phyloP scores from a whole-genome alignment of 345 rosid species.

The Psidium guajava region DNA sequence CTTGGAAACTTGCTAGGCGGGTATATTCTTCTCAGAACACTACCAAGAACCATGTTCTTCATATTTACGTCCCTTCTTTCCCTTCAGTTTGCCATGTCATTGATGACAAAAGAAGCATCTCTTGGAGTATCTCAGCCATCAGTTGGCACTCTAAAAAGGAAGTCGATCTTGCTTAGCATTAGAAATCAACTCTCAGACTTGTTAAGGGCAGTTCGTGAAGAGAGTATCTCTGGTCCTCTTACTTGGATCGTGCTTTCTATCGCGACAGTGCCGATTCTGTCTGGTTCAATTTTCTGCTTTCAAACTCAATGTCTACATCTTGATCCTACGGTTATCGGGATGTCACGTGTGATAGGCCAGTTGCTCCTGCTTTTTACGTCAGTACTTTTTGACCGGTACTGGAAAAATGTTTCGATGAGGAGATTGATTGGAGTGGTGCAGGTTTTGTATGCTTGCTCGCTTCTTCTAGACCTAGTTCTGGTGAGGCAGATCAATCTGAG shows the following conservation, averaged over 20 bases:
- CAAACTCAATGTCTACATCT: slow-evolving; percentile 74
- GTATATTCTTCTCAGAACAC: slow-evolving; percentile 32
- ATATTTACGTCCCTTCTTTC: slow-evolving; percentile 36
- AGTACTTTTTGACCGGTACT: slow-evolving; percentile 43
- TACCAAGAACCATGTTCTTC: slow-evolving; percentile 46
- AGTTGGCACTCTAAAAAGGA: slow-evolving; percentile 3
- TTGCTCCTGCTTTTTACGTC: slow-evolving; percentile 52
- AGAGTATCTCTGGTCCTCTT: slow-evolving; percentile 45
- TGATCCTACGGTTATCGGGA: slow-evolving; percentile 60
- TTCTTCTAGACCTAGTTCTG: slow-evolving; percentile 66
- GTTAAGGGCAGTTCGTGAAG: slow-evolving; percentile 35
- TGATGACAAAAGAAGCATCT: slow-evolving; percentile 35
- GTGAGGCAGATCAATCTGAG: slow-evolving; percentile 55
- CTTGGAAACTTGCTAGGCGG: slow-evolving; percentile 81
- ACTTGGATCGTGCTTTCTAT: slow-evolving; percentile 66
- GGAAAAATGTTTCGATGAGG: slow-evolving; percentile 63
- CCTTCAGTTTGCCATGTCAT: slow-evolving; percentile 46
- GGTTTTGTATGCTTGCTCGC: slow-evolving; percentile 43
- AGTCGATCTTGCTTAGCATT: slow-evolving; percentile 29
- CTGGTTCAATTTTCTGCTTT: slow-evolving; percentile 78
- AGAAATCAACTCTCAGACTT: slow-evolving; percentile 46
- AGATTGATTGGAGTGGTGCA: slow-evolving; percentile 45
- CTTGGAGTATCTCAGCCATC: slow-evolving; percentile 38
- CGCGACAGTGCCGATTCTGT: slow-evolving; percentile 53
- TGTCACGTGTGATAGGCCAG: slow-evolving; percentile 77